Evolutionary conservation across 1,284 basidiomycete species (phyloP).

Genomic region (Cryptococcus sp.): DNA sequence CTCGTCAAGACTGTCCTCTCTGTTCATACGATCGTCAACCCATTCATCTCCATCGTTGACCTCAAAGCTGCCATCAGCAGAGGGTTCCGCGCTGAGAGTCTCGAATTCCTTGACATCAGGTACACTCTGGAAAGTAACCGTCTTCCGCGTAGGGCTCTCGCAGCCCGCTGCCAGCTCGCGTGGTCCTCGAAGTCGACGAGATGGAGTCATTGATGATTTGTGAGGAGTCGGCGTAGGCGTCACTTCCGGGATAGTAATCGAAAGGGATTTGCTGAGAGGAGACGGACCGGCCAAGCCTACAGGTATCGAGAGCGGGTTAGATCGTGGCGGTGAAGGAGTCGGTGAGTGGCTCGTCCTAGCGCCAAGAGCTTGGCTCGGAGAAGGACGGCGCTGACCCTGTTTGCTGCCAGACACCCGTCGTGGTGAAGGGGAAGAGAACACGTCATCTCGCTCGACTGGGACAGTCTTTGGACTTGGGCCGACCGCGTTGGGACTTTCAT

Average conservation of each 20-base stretch:
- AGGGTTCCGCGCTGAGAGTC: constrained; percentile 61
- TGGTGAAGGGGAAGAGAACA: constrained; percentile 42
- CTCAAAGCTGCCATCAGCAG: constrained; percentile 54
- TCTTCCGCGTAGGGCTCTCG: constrained; percentile 62
- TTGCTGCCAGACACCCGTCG: constrained; percentile 28
- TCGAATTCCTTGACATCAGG: constrained; percentile 89
- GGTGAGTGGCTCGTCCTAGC: constrained; percentile 32
- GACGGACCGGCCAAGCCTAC: constrained; percentile 24
- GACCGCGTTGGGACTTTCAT: constrained; percentile 18
- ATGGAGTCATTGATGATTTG: constrained; percentile 71
- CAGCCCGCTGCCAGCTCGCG: constrained; percentile 49
- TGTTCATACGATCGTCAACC: constrained; percentile 27
- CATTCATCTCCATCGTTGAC: constrained; percentile 54
- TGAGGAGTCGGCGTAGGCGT: constrained; percentile 44
- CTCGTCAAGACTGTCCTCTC: constrained; percentile 35
- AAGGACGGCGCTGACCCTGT: constrained; percentile 26
- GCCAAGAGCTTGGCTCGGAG: constrained; percentile 24
- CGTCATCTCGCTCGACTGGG: constrained; percentile 33
- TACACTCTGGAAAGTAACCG: constrained; percentile 80
- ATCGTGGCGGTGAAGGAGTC: constrained; percentile 36
- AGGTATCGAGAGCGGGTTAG: constrained; percentile 5
- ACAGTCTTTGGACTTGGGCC: constrained; percentile 24
- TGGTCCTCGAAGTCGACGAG: constrained; percentile 78
- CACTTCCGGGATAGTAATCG: constrained; percentile 10
- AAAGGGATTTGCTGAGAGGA: constrained; percentile 28